Conservation (phyloP, 2,329 filamentous ascomycete species). For the Cryphonectria nitschkei region DNA sequence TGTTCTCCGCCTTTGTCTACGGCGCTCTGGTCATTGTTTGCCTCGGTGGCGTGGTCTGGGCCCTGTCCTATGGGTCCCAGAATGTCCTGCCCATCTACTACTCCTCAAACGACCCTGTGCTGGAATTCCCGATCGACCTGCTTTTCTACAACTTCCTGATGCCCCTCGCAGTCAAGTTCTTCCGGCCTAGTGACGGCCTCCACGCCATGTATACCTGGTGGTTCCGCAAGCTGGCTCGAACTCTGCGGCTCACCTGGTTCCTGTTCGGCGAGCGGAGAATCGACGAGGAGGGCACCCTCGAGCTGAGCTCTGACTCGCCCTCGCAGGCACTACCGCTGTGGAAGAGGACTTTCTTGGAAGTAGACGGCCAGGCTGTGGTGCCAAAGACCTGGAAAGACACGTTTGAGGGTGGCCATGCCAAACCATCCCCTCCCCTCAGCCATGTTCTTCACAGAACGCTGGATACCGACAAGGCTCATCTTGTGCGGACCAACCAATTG, state of each 20-base stretch:
- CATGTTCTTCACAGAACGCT: constrained; percentile 42
- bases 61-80: constrained; percentile 69
- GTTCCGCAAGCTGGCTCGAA: constrained; percentile 84
- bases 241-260: constrained; percentile 85
- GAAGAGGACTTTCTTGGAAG: constrained; percentile 50
- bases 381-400: constrained; percentile 62
- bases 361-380: constrained; percentile 47
- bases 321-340: constrained; percentile 43
- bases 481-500: constrained; percentile 58
- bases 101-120: constrained; percentile 86
- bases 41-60: constrained; percentile 94
- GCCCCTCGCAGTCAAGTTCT: constrained; percentile 80
- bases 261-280: constrained; percentile 81
- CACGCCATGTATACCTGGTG: constrained; percentile 93
- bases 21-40: constrained; percentile 91
- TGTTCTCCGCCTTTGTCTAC: constrained; percentile 95
- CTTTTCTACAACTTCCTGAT: constrained; percentile 97
- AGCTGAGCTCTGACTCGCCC: constrained; percentile 45
- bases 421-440: constrained; percentile 44
- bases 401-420: constrained; percentile 53
- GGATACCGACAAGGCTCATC: constrained; percentile 46
- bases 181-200: constrained; percentile 83
- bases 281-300: constrained; percentile 78
- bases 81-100: constrained; percentile 88
- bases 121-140: constrained; percentile 93